Conservation (phyloP, 228 moss, liverwort and hornwort genomes). For the Sphagnum fallax region DNA sequence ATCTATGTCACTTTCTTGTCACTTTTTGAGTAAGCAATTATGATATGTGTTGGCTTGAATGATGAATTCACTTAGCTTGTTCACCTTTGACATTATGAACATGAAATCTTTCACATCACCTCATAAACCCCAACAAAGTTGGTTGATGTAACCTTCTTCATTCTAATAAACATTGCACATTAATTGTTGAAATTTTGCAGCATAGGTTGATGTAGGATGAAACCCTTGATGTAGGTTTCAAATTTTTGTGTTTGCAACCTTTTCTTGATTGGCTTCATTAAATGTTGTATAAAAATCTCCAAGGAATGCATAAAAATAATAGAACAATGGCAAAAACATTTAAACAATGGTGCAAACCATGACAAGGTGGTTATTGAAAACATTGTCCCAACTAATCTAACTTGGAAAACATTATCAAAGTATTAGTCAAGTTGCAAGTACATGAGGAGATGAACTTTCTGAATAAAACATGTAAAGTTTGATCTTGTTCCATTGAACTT, state of each 20-base stretch:
- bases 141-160: not conserved
- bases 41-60: not conserved
- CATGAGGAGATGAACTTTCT: not conserved
- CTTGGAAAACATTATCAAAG: not conserved
- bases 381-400: slow-evolving; percentile 3
- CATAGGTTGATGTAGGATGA: slow-evolving; percentile 4
- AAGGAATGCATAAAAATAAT: not conserved
- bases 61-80: not conserved
- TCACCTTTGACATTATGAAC: not conserved
- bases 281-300: slow-evolving; percentile 5
- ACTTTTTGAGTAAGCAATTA: not conserved
- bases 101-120: not conserved
- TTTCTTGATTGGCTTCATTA: not conserved
- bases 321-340: not conserved
- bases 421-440: slow-evolving; percentile 1
- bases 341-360: slow-evolving; percentile 1
- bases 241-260: slow-evolving; percentile 1
- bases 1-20: not conserved
- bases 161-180: slow-evolving; percentile 2
- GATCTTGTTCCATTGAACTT: not conserved
- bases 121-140: slow-evolving; percentile 1
- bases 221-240: slow-evolving; percentile 1
- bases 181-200: slow-evolving; percentile 1
- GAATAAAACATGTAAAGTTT: not conserved
- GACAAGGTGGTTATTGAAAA: not conserved